Evolutionary conservation across 148 eudicot genomes (phyloP).

Genomic region (Pouteria glomerata): DNA sequence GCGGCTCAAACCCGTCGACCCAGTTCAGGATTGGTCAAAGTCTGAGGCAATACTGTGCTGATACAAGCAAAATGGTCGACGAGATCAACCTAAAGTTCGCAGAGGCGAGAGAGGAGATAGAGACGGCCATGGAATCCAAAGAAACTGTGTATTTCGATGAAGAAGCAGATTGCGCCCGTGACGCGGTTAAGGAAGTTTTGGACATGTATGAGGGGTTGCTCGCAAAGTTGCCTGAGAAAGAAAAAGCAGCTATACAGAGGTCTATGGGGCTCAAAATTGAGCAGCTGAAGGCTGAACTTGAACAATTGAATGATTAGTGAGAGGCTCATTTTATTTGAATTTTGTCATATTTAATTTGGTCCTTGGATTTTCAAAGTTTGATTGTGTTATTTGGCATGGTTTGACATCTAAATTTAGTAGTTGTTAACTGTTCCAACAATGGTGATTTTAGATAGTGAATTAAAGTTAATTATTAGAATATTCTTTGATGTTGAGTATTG

Average conservation of each 20-base stretch:
- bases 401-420: not conserved
- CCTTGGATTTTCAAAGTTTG: not conserved
- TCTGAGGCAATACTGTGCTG: conserved; percentile 36
- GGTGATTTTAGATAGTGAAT: not conserved
- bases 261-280: conserved; percentile 96
- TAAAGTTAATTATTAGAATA: not conserved
- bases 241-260: conserved; percentile 55
- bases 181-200: conserved; percentile 67
- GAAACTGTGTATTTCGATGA: conserved; percentile 92
- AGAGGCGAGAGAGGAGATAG: conserved; percentile 96
- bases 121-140: conserved; percentile 84
- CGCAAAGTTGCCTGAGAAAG: conserved; percentile 45
- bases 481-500: not conserved
- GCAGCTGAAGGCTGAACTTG: conserved; percentile 93
- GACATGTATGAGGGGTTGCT: conserved; percentile 64
- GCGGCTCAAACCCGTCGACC: conserved; percentile 12
- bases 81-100: conserved; percentile 80
- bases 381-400: not conserved
- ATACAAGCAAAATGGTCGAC: conserved; percentile 62
- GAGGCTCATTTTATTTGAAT: conserved; percentile 16
- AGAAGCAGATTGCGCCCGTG: conserved; percentile 87
- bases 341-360: not conserved
- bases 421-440: not conserved
- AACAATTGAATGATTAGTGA: conserved; percentile 71
- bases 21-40: conserved; percentile 11